Percentiles rank a stretch among this genome's conserved stretches.
phyloP scores from a whole-genome alignment of 2,329 filamentous ascomycete genomes.

The Metarhizium rileyi region DNA sequence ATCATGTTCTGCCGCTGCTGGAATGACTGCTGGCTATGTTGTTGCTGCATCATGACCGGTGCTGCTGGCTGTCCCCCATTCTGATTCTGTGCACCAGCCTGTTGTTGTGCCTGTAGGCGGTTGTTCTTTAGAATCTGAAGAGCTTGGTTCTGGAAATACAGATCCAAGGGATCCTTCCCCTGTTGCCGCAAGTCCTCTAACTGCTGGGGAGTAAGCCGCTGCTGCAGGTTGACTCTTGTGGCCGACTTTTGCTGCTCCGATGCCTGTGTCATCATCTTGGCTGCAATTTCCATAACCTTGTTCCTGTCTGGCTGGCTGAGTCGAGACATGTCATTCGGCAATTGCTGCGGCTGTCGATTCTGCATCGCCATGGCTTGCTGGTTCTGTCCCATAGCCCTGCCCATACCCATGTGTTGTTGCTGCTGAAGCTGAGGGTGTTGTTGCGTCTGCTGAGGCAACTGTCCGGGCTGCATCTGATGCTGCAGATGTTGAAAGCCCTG shows the following conservation, averaged over 20 bases:
- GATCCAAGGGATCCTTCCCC: conserved; percentile 38
- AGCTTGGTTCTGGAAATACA: conserved; percentile 40
- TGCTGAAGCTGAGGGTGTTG: conserved; percentile 17
- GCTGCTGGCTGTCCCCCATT: conserved; percentile 24
- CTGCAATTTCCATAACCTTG: conserved; percentile 36
- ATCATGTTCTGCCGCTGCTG: conserved; percentile 26
- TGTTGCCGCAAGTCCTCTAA: conserved; percentile 33
- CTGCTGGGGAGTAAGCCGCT: conserved; percentile 32
- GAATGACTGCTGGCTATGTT: conserved; percentile 29
- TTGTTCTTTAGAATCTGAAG: conserved; percentile 22
- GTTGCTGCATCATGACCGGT: conserved; percentile 30
- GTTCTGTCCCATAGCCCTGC: conserved; percentile 31
- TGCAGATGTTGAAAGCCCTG: conserved; percentile 49
- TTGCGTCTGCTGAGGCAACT: conserved; percentile 32
- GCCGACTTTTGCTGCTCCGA: conserved; percentile 34
- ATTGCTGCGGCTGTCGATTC: conserved; percentile 18
- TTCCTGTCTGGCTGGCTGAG: conserved; percentile 33
- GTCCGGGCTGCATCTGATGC: conserved; percentile 47
- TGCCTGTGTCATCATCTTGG: conserved; percentile 28
- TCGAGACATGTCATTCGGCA: conserved; percentile 26
- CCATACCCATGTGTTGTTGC: conserved; percentile 31
- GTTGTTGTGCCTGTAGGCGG: conserved; percentile 17
- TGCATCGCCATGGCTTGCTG: conserved; percentile 32
- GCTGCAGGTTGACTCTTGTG: conserved; percentile 20
- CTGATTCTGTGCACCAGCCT: conserved; percentile 23